A percentile compares a stretch with the other conserved stretches of the same genome.
Evolutionary conservation across 2,329 filamentous ascomycete genomes (phyloP).

Genomic region (Pestalotiopsis sp.): DNA sequence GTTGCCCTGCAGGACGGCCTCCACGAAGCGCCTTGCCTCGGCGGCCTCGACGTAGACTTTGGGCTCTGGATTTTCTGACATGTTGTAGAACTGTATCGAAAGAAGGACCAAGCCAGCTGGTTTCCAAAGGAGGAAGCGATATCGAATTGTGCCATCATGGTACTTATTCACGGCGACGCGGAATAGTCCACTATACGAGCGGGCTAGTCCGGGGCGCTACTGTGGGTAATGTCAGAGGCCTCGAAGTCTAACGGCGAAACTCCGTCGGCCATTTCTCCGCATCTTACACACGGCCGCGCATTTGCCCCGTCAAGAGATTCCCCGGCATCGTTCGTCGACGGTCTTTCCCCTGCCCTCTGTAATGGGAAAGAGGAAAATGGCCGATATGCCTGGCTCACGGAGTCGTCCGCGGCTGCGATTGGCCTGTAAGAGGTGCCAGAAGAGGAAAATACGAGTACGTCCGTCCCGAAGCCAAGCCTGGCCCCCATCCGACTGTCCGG

Average conservation of each 20-base stretch:
- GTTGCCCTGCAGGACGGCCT: constrained; percentile 61
- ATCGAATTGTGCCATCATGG: neutral
- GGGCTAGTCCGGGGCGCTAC: neutral
- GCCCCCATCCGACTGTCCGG: neutral
- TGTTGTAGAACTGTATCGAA: neutral
- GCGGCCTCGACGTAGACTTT: constrained; percentile 39
- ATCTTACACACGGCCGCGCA: neutral
- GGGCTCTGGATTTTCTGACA: neutral
- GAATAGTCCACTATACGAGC: neutral
- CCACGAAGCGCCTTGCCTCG: constrained; percentile 50
- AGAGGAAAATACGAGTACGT: constrained; percentile 51
- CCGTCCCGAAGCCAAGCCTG: neutral
- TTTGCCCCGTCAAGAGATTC: neutral
- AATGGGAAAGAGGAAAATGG: neutral
- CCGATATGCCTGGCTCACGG: neutral
- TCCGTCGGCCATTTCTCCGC: neutral
- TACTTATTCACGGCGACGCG: neutral
- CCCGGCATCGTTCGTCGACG: neutral
- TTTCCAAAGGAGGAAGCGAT: neutral
- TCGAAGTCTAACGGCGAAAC: neutral
- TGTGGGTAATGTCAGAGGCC: neutral
- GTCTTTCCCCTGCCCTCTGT: neutral
- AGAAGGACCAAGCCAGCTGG: neutral
- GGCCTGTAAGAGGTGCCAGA: constrained; percentile 38
- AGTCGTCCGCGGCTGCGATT: neutral